Percentiles rank a stretch among this genome's conserved stretches.
Conservation (phyloP, 1,284 basidiomycete species). For the Cutaneotrichosporon cutaneum region DNA sequence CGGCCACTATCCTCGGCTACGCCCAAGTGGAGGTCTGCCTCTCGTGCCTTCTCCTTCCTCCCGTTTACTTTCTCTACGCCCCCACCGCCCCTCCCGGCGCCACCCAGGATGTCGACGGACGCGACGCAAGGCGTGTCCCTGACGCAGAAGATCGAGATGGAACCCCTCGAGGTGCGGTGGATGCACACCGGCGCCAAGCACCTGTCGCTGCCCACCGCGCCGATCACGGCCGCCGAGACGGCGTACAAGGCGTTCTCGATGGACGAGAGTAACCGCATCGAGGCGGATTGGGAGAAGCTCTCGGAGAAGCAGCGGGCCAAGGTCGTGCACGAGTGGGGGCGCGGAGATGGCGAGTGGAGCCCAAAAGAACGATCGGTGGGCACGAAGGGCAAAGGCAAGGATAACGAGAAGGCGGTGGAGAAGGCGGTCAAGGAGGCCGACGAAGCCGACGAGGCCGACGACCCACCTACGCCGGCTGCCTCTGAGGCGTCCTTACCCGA, state of each 20-base stretch:
- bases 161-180: slow-evolving; percentile 47
- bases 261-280: slow-evolving; percentile 45
- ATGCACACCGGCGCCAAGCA: slow-evolving; percentile 52
- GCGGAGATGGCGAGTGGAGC: slow-evolving; percentile 34
- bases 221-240: slow-evolving; percentile 42
- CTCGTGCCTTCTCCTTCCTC: background rate
- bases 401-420: slow-evolving; percentile 19
- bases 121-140: background rate
- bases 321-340: slow-evolving; percentile 33
- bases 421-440: slow-evolving; percentile 7
- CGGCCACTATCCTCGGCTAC: background rate
- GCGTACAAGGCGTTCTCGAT: slow-evolving; percentile 60
- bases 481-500: background rate
- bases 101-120: slow-evolving; percentile 8
- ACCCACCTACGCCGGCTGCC: background rate
- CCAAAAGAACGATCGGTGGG: slow-evolving; percentile 56
- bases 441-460: background rate
- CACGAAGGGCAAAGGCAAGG: slow-evolving; percentile 26
- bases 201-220: slow-evolving; percentile 48
- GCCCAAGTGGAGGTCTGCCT: background rate
- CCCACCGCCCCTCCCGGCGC: background rate
- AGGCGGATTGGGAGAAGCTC: slow-evolving; percentile 57
- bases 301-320: slow-evolving; percentile 20
- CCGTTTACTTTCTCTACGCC: background rate
- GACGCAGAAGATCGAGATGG: slow-evolving; percentile 5